Base-by-base conservation (phyloP, 306 rosid genomes). In the Cyclanthera cordifolia region DNA sequence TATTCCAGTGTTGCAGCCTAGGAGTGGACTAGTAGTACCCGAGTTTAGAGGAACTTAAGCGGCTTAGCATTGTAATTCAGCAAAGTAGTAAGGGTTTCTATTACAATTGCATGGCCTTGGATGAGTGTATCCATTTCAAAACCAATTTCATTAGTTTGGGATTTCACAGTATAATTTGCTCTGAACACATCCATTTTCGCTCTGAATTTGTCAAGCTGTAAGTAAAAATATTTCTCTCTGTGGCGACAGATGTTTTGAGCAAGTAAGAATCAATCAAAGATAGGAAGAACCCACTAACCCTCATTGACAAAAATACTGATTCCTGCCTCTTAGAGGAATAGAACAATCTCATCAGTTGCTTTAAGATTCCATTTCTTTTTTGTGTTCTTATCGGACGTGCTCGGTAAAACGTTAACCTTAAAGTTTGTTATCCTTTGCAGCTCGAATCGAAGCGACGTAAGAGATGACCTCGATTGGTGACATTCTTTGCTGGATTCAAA, bases 401-500 rank as follows among this genome's bases (percentile, higher is more conserved):
- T 15, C 10, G 30, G 59, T 16, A 16, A 58, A 58, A 58, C 20
- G 48, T 10, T 24, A 43, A 63, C 27, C 19, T 60, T 20, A 53
- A 56, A 15, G 43, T 63, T 58, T 15, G 12, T 74, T 6, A 47
- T 37, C 11, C 11, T 37, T 66, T 65, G 77, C 76, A 91, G 95
- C 86, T 82, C 63, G 87, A 85, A 74, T 79, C 87, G 5, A 88
- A 91, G 87, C 85, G 97, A 43, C 78, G 85, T 55, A 91, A 82
- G 84, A 3, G 85, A 78, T 82, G 81, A 83, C 63, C 74, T 14
- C 27, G 13, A 43, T 23, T 39, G 17, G 1, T 24, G 68, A 59
- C 58, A 67, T 50, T 41, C 67, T 39, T 49, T 71, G 23, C 16
- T 46, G 54, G 14, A 45, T 41, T 65, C 70, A 65, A 65, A 45